These are phyloP conservation scores for Penicillium sp. DNA, from an alignment of 2,329 filamentous ascomycete genomes.

Conservation along the genomic window DNA sequence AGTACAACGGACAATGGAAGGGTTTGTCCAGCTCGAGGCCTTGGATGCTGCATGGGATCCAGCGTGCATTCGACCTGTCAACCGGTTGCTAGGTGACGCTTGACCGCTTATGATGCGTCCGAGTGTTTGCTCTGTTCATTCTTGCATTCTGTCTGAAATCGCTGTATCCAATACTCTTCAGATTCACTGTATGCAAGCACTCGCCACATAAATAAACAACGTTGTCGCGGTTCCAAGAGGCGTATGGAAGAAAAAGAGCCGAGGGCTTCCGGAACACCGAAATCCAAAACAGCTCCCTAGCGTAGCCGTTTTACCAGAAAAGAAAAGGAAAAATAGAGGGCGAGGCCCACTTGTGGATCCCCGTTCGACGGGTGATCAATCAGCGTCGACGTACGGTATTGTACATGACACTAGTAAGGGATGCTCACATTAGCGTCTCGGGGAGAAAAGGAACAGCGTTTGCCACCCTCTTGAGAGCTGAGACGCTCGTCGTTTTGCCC, in stretches of 20 bases:
- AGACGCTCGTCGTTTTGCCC: constrained; percentile 5
- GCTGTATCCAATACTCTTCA: neutral
- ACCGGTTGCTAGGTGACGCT: constrained; percentile 23
- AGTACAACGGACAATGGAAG: neutral
- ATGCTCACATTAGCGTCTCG: constrained; percentile 23
- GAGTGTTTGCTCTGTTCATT: neutral
- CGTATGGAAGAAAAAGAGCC: neutral
- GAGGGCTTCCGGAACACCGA: constrained; percentile 25
- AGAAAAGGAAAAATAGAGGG: constrained; percentile 1
- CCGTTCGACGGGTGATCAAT: constrained; percentile 11
- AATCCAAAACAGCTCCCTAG: constrained; percentile 26
- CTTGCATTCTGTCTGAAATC: neutral
- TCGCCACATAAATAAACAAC: too few species aligned
- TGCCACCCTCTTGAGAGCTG: constrained; percentile 20
- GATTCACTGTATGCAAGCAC: too few species aligned
- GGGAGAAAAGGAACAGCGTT: constrained; percentile 19
- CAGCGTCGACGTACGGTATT: constrained; percentile 10
- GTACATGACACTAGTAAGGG: constrained; percentile 19
- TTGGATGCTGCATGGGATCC: neutral
- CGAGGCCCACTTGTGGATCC: neutral
- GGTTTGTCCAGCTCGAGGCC: neutral
- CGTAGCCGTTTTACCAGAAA: constrained; percentile 21
- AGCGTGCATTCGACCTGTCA: constrained; percentile 22
- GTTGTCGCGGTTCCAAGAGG: too few species aligned
- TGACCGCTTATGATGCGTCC: constrained; percentile 18